Conservation (phyloP, 805 yeast genomes). For the Yamadazyma takamatsuzukensis region DNA sequence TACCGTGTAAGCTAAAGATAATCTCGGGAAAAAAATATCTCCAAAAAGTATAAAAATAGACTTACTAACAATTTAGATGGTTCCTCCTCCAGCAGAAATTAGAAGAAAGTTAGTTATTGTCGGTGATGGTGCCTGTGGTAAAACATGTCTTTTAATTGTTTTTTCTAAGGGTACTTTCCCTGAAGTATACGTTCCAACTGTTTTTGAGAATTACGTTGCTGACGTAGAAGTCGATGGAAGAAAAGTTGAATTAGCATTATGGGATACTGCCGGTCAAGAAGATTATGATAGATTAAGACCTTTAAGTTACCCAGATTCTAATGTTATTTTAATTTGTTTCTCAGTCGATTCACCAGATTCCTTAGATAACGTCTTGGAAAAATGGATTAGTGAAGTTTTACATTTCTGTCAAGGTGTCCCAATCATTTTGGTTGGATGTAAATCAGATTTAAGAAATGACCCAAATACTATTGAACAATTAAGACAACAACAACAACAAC, state of each 20-base stretch:
- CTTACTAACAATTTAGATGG: slow-evolving; percentile 4
- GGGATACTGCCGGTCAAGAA: slow-evolving; percentile 99
- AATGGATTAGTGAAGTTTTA: slow-evolving; percentile 91
- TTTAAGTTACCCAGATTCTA: slow-evolving; percentile 86
- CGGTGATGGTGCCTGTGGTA: slow-evolving; percentile 98
- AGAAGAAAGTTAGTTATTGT: slow-evolving; percentile 88
- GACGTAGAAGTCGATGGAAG: slow-evolving; percentile 69
- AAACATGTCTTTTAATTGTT: slow-evolving; percentile 84
- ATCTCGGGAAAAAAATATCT: too few relatives aligned
- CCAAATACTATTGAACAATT: slow-evolving; percentile 71
- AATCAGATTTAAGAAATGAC: slow-evolving; percentile 84
- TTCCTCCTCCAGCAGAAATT: slow-evolving; percentile 45
- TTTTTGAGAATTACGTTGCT: slow-evolving; percentile 95
- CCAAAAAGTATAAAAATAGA: too few relatives aligned
- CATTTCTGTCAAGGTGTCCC: slow-evolving; percentile 95
- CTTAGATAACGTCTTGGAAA: slow-evolving; percentile 88
- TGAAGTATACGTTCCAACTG: slow-evolving; percentile 93
- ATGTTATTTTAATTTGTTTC: slow-evolving; percentile 88
- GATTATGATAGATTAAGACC: slow-evolving; percentile 94
- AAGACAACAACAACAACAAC: slow-evolving; percentile 71
- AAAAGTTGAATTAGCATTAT: slow-evolving; percentile 82
- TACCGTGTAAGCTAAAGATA: too few relatives aligned
- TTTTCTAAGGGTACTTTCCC: slow-evolving; percentile 88
- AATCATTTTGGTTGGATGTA: slow-evolving; percentile 88
- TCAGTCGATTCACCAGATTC: slow-evolving; percentile 90